Conservation (phyloP, 2,329 filamentous ascomycete genomes). For the Hymenoscyphus salicellus region DNA sequence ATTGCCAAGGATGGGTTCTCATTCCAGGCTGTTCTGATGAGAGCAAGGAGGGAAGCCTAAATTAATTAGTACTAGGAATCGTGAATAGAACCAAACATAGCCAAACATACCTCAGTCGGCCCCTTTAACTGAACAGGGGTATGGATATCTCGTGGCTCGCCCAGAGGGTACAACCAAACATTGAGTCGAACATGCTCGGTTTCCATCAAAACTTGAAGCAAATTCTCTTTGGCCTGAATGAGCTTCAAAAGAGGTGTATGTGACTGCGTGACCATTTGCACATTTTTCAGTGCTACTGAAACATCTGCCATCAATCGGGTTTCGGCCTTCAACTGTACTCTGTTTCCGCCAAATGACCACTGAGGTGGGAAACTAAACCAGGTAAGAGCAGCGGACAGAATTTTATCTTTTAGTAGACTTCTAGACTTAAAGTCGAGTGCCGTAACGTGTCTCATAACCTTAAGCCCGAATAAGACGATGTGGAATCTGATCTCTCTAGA, state of each 20-base stretch:
- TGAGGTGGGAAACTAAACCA: conserved; percentile 84
- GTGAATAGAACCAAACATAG: conserved; percentile 12
- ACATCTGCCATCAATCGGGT: conserved; percentile 78
- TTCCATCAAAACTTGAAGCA: conserved; percentile 76
- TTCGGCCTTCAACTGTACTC: conserved; percentile 90
- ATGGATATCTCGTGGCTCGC: conserved; percentile 54
- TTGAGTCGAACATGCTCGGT: conserved; percentile 79
- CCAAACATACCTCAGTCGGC: conserved; percentile 41
- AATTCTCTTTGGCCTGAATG: conserved; percentile 73
- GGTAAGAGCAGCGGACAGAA: conserved; percentile 77
- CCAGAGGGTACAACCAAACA: conserved; percentile 86
- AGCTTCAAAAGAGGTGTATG: conserved; percentile 52
- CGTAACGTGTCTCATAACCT: conserved; percentile 70
- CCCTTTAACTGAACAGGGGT: conserved; percentile 36
- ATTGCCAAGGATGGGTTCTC: conserved; percentile 86
- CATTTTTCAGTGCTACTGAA: conserved; percentile 59
- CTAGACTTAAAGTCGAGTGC: conserved; percentile 61
- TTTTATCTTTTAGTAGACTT: conserved; percentile 84
- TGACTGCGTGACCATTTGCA: conserved; percentile 55
- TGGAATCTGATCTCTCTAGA: conserved; percentile 91
- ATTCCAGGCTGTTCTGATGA: conserved; percentile 80
- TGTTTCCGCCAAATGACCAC: conserved; percentile 96
- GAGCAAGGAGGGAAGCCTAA: conserved; percentile 42
- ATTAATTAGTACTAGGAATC: conserved; percentile 35
- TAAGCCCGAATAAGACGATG: conserved; percentile 76